phyloP scores from a whole-genome alignment of 164 flowering plant genomes.

The Vitis amurensis region DNA sequence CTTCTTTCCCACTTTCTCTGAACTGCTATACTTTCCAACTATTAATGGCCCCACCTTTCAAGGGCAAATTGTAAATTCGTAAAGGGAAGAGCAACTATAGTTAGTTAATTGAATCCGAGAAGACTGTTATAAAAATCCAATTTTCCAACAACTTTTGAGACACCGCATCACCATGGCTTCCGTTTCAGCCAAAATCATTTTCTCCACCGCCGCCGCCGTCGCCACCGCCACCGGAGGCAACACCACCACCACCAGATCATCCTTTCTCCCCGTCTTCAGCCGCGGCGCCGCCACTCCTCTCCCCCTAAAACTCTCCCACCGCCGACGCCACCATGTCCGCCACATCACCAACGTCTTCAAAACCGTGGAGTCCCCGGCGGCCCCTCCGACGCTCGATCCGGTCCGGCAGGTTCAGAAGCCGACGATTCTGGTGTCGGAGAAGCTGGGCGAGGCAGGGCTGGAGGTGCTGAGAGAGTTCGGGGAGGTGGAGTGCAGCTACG shows the following conservation, averaged over 20 bases:
- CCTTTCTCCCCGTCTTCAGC: conserved; percentile 12
- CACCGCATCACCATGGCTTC: conserved; percentile 2
- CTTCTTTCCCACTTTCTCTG: too few relatives aligned
- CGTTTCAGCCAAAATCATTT: background rate
- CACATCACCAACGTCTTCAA: conserved; percentile 1
- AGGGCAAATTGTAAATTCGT: too few relatives aligned
- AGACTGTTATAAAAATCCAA: too few relatives aligned
- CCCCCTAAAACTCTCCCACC: conserved; percentile 9
- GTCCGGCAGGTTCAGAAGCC: conserved; percentile 28
- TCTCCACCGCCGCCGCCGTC: background rate
- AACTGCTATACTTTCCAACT: too few relatives aligned
- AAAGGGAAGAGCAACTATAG: too few relatives aligned
- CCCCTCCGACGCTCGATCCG: background rate
- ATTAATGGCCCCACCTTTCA: too few relatives aligned
- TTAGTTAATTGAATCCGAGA: too few relatives aligned
- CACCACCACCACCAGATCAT: background rate
- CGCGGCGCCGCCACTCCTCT: background rate
- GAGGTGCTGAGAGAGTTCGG: conserved; percentile 56
- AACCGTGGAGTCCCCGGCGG: conserved; percentile 1
- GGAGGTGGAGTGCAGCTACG: conserved; percentile 65
- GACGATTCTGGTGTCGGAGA: conserved; percentile 83
- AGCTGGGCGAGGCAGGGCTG: conserved; percentile 81
- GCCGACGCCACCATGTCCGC: background rate
- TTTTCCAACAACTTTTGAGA: too few relatives aligned
- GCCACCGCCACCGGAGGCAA: background rate